Percentiles rank a stretch among this genome's conserved stretches.
Evolutionary conservation across 2,329 filamentous ascomycete genomes (phyloP).

Genomic region (Exophiala lecanii-corni): DNA sequence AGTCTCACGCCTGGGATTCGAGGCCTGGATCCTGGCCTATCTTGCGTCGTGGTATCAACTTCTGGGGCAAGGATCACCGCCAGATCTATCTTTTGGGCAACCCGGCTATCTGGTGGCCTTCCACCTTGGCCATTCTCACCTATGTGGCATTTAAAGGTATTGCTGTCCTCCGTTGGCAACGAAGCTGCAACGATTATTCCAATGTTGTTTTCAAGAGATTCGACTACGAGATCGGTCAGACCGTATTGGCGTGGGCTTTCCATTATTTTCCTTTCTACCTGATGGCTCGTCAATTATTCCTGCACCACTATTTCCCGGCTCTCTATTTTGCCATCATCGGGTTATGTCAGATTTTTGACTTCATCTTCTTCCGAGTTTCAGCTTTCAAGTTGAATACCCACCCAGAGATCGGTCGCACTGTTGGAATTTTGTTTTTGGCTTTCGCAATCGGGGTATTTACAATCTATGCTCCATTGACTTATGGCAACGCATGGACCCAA

Average conservation of each 20-base stretch:
- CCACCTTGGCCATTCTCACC: conserved; percentile 68
- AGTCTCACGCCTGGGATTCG: conserved; percentile 97
- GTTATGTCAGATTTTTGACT: conserved; percentile 86
- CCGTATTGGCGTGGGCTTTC: conserved; percentile 88
- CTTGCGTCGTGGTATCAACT: conserved; percentile 92
- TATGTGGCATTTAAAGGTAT: conserved; percentile 84
- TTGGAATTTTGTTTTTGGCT: conserved; percentile 68
- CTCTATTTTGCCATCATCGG: conserved; percentile 91
- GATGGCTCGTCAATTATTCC: conserved; percentile 95
- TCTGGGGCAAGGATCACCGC: conserved; percentile 91
- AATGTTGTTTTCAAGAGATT: conserved; percentile 87
- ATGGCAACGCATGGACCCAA: conserved; percentile 93
- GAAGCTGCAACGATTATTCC: conserved; percentile 81
- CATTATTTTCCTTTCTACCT: conserved; percentile 99
- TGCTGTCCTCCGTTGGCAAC: conserved; percentile 87
- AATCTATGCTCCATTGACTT: conserved; percentile 82
- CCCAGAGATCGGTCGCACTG: conserved; percentile 68
- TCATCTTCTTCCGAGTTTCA: conserved; percentile 67
- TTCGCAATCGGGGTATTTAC: conserved; percentile 71
- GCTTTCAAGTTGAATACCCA: conserved; percentile 63
- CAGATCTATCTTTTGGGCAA: conserved; percentile 97
- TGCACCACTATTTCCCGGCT: conserved; percentile 97
- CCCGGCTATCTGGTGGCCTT: conserved; percentile 89
- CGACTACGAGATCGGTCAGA: conserved; percentile 91
- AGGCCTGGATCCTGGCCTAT: conserved; percentile 90